Conservation (phyloP, 2,329 filamentous ascomycete species). For the Colletotrichum spaethianum region DNA sequence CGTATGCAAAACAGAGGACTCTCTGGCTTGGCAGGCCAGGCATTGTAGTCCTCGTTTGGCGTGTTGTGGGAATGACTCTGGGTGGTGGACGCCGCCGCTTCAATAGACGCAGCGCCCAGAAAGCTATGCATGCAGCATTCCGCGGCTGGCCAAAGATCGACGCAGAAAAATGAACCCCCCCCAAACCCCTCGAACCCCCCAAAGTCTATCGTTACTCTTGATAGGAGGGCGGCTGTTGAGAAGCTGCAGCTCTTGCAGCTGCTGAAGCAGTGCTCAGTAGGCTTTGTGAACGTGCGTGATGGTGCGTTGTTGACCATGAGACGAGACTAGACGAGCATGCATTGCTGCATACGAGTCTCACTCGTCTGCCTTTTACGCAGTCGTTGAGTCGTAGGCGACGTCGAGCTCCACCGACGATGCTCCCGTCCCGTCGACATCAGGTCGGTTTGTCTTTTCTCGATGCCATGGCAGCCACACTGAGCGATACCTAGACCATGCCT, state of each 20-base stretch:
- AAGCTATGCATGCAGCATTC: conserved; percentile 36
- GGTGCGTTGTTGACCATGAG: conserved; percentile 38
- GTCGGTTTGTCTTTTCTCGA: background rate
- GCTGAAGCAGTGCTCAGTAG: conserved; percentile 16
- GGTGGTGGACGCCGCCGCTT: conserved; percentile 5
- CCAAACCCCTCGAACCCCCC: background rate
- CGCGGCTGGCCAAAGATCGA: conserved; percentile 35
- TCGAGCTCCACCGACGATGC: conserved; percentile 31
- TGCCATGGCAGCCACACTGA: conserved; percentile 8
- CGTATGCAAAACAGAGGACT: conserved; percentile 4
- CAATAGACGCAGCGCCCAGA: conserved; percentile 4
- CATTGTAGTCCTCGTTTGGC: background rate
- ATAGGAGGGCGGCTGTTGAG: conserved; percentile 21
- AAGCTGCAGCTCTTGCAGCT: conserved; percentile 9
- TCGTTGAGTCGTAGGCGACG: conserved; percentile 11
- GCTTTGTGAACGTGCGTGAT: conserved; percentile 12
- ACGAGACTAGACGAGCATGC: conserved; percentile 27
- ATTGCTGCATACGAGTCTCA: conserved; percentile 19
- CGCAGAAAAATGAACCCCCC: conserved; percentile 19
- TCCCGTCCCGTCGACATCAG: conserved; percentile 13
- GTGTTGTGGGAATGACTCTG: background rate
- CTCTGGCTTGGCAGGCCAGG: background rate
- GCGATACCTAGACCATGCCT: conserved; percentile 1
- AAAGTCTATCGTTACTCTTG: conserved; percentile 11
- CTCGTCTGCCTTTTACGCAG: background rate